These are phyloP conservation scores for Toxoplasma gondii DNA, from an alignment of 169 alveolate genomes.

Conservation along the genomic window DNA sequence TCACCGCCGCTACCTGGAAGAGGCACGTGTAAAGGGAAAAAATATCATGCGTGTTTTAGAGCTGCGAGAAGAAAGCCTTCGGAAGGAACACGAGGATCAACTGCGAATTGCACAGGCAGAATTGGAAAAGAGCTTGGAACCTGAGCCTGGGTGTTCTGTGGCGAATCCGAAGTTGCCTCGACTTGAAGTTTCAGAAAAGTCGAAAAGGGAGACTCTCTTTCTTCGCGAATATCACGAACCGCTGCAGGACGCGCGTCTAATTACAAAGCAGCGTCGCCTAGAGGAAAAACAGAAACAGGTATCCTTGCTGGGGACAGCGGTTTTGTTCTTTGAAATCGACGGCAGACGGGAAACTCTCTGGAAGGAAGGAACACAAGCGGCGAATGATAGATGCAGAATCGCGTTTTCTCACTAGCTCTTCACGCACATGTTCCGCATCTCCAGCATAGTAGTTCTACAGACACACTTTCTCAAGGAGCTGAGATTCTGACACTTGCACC, in stretches of 20 bases:
- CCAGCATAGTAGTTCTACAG: too few species aligned
- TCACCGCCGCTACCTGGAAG: not conserved
- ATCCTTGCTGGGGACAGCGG: not conserved
- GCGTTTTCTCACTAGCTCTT: too few species aligned
- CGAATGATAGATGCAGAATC: too few species aligned
- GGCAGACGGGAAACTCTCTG: too few species aligned
- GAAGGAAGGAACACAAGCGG: too few species aligned
- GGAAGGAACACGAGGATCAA: not conserved
- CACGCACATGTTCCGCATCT: too few species aligned
- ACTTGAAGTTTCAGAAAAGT: too few species aligned
- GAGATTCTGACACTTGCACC: too few species aligned
- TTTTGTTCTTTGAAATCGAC: not conserved
- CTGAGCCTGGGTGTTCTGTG: too few species aligned
- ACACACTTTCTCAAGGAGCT: too few species aligned
- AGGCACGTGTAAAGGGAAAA: not conserved
- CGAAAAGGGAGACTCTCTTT: too few species aligned
- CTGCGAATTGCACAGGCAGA: not conserved
- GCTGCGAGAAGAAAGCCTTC: not conserved
- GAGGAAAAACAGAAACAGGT: constrained; percentile 12
- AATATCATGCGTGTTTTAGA: not conserved
- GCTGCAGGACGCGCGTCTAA: not conserved
- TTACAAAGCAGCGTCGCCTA: not conserved
- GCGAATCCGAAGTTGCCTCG: too few species aligned
- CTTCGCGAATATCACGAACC: not conserved
- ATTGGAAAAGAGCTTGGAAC: not conserved